Evolutionary conservation across 2,329 filamentous ascomycete genomes (phyloP).

Genomic region (Sarocladium brachiariae): DNA sequence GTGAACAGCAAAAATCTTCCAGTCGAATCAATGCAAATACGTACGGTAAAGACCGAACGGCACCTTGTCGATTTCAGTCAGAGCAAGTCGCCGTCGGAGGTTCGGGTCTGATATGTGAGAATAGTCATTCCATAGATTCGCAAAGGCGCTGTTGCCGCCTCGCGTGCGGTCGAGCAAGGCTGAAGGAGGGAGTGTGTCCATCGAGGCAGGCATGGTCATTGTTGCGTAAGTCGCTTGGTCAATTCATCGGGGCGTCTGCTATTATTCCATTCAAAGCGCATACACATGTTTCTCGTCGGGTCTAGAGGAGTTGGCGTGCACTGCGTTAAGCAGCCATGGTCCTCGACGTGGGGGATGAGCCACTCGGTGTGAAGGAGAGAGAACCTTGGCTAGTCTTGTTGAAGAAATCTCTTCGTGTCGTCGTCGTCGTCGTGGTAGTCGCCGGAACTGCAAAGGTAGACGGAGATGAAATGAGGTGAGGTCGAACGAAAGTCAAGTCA

Average conservation of each 20-base stretch:
- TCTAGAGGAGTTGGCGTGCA: too few species aligned
- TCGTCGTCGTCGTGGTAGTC: too few species aligned
- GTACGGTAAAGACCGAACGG: slow-evolving; percentile 65
- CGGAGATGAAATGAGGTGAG: too few species aligned
- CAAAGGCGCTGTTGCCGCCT: slow-evolving; percentile 62
- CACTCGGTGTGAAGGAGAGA: too few species aligned
- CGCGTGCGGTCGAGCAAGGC: slow-evolving; percentile 37
- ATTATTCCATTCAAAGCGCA: too few species aligned
- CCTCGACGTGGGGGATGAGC: too few species aligned
- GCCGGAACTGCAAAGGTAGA: too few species aligned
- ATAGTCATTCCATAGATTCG: slow-evolving; percentile 68
- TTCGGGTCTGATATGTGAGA: slow-evolving; percentile 65
- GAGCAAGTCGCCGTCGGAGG: slow-evolving; percentile 64
- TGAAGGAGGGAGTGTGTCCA: slow-evolving; percentile 31
- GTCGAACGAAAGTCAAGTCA: too few species aligned
- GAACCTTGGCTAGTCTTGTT: too few species aligned
- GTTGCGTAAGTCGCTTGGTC: not conserved
- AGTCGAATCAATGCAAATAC: slow-evolving; percentile 18
- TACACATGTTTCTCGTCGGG: too few species aligned
- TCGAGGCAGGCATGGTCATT: slow-evolving; percentile 22
- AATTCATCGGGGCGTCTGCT: not conserved
- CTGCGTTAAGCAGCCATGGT: too few species aligned
- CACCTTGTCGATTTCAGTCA: slow-evolving; percentile 74
- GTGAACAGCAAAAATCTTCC: not conserved
- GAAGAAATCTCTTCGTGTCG: too few species aligned